Conservation (phyloP, 495 filamentous ascomycete species). For the Lophiostoma macrostomum region DNA sequence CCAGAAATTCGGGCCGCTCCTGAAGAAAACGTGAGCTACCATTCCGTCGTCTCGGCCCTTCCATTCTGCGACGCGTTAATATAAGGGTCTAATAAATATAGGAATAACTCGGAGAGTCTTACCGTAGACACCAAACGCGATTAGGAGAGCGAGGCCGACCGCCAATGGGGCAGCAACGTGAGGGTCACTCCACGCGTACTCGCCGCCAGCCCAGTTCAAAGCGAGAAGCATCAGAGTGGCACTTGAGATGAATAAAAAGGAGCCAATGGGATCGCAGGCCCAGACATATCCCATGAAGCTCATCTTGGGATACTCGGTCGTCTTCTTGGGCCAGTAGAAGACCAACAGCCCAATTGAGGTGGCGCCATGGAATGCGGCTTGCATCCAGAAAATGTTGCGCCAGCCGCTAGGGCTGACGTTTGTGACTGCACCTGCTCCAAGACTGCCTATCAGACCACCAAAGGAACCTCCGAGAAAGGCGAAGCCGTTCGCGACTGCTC, state of each 20-base stretch:
- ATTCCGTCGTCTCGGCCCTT: constrained; percentile 52
- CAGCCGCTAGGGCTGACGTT: constrained; percentile 48
- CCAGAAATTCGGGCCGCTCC: constrained; percentile 50
- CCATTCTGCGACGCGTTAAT: constrained; percentile 45
- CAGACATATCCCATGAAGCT: constrained; percentile 46
- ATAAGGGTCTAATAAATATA: background rate
- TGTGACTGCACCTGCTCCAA: constrained; percentile 53
- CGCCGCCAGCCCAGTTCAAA: constrained; percentile 53
- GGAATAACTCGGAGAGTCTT: background rate
- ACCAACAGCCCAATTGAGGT: constrained; percentile 48
- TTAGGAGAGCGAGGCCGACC: constrained; percentile 46
- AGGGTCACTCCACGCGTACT: constrained; percentile 48
- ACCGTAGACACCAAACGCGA: constrained; percentile 41
- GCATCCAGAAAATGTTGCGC: constrained; percentile 59
- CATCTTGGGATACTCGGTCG: constrained; percentile 45
- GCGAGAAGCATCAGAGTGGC: constrained; percentile 51
- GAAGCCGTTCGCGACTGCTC: constrained; percentile 53
- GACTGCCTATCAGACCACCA: constrained; percentile 44
- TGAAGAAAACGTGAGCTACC: constrained; percentile 55
- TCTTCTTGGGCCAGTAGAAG: constrained; percentile 50
- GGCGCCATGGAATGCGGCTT: constrained; percentile 51
- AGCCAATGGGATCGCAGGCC: constrained; percentile 55
- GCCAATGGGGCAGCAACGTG: constrained; percentile 51
- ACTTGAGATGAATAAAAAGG: constrained; percentile 47
- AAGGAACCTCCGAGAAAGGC: constrained; percentile 48